Evolutionary conservation across 306 rosid species (phyloP), one percentile per base, ranked within the genome.

Genomic region (Gleditsia sinensis): DNA sequence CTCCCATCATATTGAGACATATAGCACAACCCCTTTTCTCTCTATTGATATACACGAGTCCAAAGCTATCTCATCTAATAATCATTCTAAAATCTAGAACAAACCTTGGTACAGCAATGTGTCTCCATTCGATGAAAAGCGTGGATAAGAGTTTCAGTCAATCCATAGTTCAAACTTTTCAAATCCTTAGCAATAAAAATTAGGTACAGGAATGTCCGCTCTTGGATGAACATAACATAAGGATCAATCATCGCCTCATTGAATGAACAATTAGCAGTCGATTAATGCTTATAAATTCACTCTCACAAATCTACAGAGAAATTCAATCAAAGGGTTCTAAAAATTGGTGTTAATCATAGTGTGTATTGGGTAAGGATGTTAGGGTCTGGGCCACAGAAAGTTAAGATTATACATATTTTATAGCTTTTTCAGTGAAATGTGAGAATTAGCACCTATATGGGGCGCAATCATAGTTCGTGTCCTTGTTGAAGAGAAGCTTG

Each of bases 401-500:
- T 62, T 65, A 63, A 39, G 1, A 19, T 62, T n/a, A 32, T 13
- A 49, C 27, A 51, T 74, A 43, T 62, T 8, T 33, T 14, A 23
- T 48, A 25, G 32, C 2, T 30, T 17, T 50, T 42, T 50, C 39
- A 32, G 32, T 43, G 70, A 84, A 83, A 78, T 83, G 87, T 75
- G 68, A 78, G 75, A 83, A 83, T 51, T 78, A 71, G 83, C 19
- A 49, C 48, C 69, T 78, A 70, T 55, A 64, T 76, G 82, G 78
- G 67, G 71, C 78, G 86, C 82, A 89, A 87, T 89, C 80, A 89
- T 85, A 60, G 83, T 77, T 77, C 58, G 46, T 63, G 67, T 12
- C 82, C 85, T 73, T 56, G 24, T 81, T 32, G 45, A 81, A 75
- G n/a, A 67, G 78, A 89, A 89, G 83, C 87, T 89, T 91, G 74